Evolutionary conservation across 805 yeast genomes (phyloP).

Genomic region (Kuraishia borneana): DNA sequence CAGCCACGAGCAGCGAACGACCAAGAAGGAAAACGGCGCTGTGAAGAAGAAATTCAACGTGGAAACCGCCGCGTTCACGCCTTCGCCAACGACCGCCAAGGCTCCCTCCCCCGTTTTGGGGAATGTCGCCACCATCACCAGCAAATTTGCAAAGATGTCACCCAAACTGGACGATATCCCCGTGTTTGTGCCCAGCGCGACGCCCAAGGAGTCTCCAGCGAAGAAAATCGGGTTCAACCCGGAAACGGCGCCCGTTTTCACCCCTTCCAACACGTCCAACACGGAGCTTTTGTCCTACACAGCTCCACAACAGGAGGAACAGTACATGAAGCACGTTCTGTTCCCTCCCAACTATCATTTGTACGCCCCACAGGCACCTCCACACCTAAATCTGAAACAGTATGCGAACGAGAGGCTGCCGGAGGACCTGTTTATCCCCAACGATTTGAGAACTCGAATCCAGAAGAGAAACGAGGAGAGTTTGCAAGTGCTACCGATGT

Average conservation of each 20-base stretch:
- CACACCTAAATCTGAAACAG: constrained; percentile 48
- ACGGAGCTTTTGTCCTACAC: background rate
- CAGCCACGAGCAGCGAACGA: constrained; percentile 44
- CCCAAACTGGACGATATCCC: constrained; percentile 38
- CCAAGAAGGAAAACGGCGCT: constrained; percentile 10
- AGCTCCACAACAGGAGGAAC: background rate
- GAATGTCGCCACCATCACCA: constrained; percentile 10
- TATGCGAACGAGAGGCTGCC: constrained; percentile 64
- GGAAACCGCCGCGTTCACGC: constrained; percentile 44
- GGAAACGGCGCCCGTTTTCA: constrained; percentile 18
- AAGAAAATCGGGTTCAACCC: constrained; percentile 13
- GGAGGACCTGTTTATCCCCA: constrained; percentile 60
- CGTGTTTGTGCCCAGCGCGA: constrained; percentile 32
- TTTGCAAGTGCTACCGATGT: constrained; percentile 47
- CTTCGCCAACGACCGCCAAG: constrained; percentile 14
- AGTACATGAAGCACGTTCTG: constrained; percentile 13
- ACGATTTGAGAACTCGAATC: constrained; percentile 58
- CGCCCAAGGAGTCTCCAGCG: constrained; percentile 1
- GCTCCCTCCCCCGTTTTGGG: background rate
- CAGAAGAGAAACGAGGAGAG: constrained; percentile 73
- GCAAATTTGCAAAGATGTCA: constrained; percentile 33
- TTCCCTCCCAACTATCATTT: constrained; percentile 71
- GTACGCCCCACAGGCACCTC: constrained; percentile 85
- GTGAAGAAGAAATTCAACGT: constrained; percentile 37
- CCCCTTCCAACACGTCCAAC: constrained; percentile 10